Evolutionary conservation across 2,329 filamentous ascomycete genomes (phyloP).

Genomic region (Pseudogymnoascus sp.): DNA sequence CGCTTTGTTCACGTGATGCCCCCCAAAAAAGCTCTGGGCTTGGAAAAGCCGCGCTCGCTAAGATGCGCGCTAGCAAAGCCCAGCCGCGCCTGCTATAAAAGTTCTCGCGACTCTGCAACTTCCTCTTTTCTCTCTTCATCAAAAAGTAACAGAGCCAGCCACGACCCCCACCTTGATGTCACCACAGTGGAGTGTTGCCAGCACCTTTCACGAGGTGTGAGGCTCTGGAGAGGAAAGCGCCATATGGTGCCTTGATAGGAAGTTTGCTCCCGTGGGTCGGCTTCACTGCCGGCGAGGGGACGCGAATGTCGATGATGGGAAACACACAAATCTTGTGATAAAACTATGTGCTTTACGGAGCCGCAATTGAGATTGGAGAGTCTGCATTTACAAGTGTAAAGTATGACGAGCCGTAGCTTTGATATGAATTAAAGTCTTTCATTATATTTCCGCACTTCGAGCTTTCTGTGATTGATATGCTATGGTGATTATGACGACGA

Average conservation of each 20-base stretch:
- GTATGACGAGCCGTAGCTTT: background rate
- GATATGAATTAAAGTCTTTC: background rate
- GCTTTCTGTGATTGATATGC: background rate
- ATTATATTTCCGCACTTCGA: background rate
- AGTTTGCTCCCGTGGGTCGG: conserved; percentile 63
- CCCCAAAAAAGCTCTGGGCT: background rate
- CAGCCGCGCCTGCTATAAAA: conserved; percentile 7
- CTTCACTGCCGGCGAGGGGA: conserved; percentile 64
- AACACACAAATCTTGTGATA: conserved; percentile 33
- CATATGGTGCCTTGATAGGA: conserved; percentile 54
- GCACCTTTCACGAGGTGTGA: conserved; percentile 45
- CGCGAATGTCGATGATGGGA: conserved; percentile 66
- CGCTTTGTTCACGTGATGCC: background rate
- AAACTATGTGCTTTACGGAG: background rate
- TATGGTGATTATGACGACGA: background rate
- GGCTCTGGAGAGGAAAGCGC: conserved; percentile 56
- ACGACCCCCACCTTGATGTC: conserved; percentile 56
- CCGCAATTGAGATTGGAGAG: background rate
- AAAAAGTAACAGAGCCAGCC: conserved; percentile 61
- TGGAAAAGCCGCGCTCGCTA: conserved; percentile 1
- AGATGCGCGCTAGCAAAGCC: background rate
- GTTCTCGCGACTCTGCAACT: conserved; percentile 6
- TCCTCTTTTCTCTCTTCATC: conserved; percentile 39
- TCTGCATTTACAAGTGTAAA: background rate
- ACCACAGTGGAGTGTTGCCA: conserved; percentile 62